phyloP scores from a whole-genome alignment of 208 protist species.

The Leishmania aethiopica region DNA sequence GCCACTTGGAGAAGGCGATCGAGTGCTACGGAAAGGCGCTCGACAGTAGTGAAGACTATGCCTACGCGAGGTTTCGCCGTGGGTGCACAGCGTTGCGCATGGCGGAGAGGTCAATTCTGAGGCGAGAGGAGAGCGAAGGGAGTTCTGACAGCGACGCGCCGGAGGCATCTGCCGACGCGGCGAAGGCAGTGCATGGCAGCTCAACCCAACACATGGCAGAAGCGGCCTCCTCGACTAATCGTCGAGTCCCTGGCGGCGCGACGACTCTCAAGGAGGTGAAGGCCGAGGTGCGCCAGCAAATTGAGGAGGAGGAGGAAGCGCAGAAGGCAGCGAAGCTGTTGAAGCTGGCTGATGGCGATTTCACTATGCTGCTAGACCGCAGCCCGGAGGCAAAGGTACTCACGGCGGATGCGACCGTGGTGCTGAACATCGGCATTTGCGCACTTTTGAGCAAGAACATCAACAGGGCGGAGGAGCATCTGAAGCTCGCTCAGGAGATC shows the following conservation, averaged over 20 bases:
- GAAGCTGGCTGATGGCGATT: conserved; percentile 47
- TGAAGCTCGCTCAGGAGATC: conserved; percentile 65
- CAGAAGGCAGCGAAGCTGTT: conserved; percentile 7
- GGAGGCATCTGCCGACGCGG: neutral
- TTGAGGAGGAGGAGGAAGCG: conserved; percentile 29
- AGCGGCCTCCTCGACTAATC: neutral
- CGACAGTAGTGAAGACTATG: conserved; percentile 75
- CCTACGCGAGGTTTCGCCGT: conserved; percentile 74
- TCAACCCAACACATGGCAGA: neutral
- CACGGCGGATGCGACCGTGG: conserved; percentile 48
- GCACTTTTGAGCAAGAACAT: conserved; percentile 59
- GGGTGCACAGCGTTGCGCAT: conserved; percentile 67
- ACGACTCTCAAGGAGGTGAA: conserved; percentile 29
- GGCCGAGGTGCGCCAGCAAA: conserved; percentile 40
- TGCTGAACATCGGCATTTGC: conserved; percentile 78
- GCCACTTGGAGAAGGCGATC: conserved; percentile 66
- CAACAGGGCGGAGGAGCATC: conserved; percentile 64
- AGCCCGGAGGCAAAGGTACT: conserved; percentile 28
- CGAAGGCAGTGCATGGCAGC: neutral
- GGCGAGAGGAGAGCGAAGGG: conserved; percentile 6
- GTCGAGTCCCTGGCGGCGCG: neutral
- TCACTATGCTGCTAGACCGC: conserved; percentile 43
- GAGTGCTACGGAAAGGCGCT: conserved; percentile 77
- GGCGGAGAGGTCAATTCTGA: conserved; percentile 38
- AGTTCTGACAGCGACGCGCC: neutral